Evolutionary conservation across 2,329 filamentous ascomycete species (phyloP), one percentile per base, ranked within the genome.

Genomic region (Mariannaea sp.): DNA sequence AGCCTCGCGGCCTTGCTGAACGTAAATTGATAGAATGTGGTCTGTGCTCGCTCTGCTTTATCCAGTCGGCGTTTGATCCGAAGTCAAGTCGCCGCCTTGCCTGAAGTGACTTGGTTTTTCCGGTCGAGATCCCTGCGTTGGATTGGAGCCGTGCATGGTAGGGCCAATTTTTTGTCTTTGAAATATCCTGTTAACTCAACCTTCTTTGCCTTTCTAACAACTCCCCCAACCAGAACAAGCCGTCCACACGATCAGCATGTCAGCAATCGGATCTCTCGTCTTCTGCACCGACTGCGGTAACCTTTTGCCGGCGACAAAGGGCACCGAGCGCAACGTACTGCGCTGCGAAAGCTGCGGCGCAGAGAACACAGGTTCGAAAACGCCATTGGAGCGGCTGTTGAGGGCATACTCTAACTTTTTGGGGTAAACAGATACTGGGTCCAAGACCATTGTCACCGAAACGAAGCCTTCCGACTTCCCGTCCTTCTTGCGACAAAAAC

Each of bases 241-340:
- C 29, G 16, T 22, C 19, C 20, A 41, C 45, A 13, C 35, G 59
- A 61, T 53, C 52, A 76, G 64, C 57, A 97, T 97, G 93, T 86
- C 92, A 60, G 86, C 90, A 14, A 92, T 97, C 62, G 93, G 92
- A 50, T 93, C 92, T 46, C 80, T 97, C 33, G 87, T 96, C 29
- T 97, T 97, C 73, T 97, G 93, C 77, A 90, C 82, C 48, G 90
- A 92, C 70, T 97, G 93, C 72, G 93, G 93, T 57, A 96, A 96
- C 71, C 80, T 97, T 3, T 79, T 97, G 33, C 91, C 94, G 47
- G 83, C 87, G 46, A 91, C 89, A 40, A 88, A 87, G 58, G 90
- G 89, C 56, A 87, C 86, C 54, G 80, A 84, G 62, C 89, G 91
- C 69, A 88, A 88, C 51, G 82, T 89, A 52, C 76, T 97, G 53